Conservation (phyloP, 2,329 filamentous ascomycete genomes). For the Pseudogymnoascus pannorum region DNA sequence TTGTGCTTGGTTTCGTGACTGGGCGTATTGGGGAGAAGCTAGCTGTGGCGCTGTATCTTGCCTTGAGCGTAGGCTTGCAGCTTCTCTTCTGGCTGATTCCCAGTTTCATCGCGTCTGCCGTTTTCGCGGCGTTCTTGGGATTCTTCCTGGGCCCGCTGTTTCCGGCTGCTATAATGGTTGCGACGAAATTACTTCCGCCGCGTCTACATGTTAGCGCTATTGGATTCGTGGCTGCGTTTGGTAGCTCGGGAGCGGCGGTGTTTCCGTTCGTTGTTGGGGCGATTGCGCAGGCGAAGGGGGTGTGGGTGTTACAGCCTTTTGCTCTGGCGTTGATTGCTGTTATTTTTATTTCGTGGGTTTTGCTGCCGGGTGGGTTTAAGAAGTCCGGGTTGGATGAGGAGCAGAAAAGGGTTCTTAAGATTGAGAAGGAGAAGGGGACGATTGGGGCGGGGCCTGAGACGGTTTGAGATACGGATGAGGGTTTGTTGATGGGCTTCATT, state of each 20-base stretch:
- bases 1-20: slow-evolving; percentile 70
- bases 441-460: background rate
- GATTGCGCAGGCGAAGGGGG: slow-evolving; percentile 52
- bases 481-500: background rate
- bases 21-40: slow-evolving; percentile 64
- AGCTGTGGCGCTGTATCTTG: slow-evolving; percentile 56
- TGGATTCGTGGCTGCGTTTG: slow-evolving; percentile 72
- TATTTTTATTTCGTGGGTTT: slow-evolving; percentile 40
- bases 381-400: slow-evolving; percentile 11
- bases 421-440: slow-evolving; percentile 1
- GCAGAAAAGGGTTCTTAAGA: background rate
- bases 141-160: slow-evolving; percentile 78
- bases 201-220: slow-evolving; percentile 73
- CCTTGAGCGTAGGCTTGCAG: slow-evolving; percentile 55
- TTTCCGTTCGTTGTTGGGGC: slow-evolving; percentile 62
- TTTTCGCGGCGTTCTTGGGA: slow-evolving; percentile 65
- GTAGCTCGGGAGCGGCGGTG: slow-evolving; percentile 62
- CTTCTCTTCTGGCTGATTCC: slow-evolving; percentile 78
- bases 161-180: slow-evolving; percentile 64
- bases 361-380: slow-evolving; percentile 26
- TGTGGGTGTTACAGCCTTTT: slow-evolving; percentile 50
- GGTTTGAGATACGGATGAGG: background rate
- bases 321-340: slow-evolving; percentile 41
- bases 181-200: slow-evolving; percentile 65
- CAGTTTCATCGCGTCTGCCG: slow-evolving; percentile 63